Evolutionary conservation across 306 rosid genomes (phyloP), one percentile per base, ranked within the genome.

Genomic region (Glycine tomentella): DNA sequence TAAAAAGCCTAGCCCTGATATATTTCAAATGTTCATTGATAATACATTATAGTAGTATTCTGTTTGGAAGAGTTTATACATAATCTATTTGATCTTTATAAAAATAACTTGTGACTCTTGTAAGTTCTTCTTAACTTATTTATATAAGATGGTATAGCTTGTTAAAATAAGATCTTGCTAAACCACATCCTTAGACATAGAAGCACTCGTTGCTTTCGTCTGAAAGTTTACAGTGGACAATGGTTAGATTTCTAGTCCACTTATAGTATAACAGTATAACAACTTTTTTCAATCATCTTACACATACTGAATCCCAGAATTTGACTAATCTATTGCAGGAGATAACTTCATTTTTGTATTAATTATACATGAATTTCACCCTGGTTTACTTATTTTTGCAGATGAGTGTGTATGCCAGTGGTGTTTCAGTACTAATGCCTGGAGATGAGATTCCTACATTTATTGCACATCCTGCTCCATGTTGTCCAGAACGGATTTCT

Each of bases 361-460:
- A 16, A 46, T 69, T 46, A 17, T 16, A 45, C 1, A 25, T 12
- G 74, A 44, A 64, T 11, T 80, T 76, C 48, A 62, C 38, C 3
- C 3, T 25, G 50, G 14, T 74, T 74, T 74, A 25, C 31, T 25
- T 25, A 53, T 71, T 31, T n/a, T 2, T 82, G 86, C 88, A 95
- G 99, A 93, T 93, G 99, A 87, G 90, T 77, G 84, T 93, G 14
- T 95, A 93, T 83, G 73, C 95, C 0, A 82, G 86, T 56, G 97
- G 88, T 68, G 94, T 95, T 77, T 95, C 96, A 7, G 99, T 93
- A 57, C 83, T 95, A 65, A 95, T 95, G 97, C 99, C 99, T 33
- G 97, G 99, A 83, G 97, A 95, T 64, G 83, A 82, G 59, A 89
- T 91, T 62, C 99, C 99, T 8, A 87, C 97, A 63, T 95, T 88